Evolutionary conservation across 176 grass and related monocot genomes (phyloP).

Genomic region (Phoenix dactylifera): DNA sequence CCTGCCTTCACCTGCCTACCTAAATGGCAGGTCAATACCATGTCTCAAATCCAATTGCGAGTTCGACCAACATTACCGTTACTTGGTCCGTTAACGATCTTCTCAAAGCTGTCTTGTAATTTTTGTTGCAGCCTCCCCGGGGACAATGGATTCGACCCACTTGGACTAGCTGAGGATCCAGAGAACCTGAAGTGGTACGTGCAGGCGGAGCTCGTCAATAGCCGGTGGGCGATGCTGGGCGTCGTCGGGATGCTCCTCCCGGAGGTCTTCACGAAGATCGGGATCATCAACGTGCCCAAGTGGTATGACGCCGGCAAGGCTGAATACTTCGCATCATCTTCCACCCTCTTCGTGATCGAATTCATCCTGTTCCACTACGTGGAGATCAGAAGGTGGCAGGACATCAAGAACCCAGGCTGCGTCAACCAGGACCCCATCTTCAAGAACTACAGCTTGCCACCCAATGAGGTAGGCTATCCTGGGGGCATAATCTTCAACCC

Average conservation of each 20-base stretch:
- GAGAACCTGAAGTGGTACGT: slow-evolving; percentile 85
- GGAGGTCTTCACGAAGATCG: slow-evolving; percentile 65
- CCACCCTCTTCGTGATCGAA: slow-evolving; percentile 71
- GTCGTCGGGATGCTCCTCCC: slow-evolving; percentile 82
- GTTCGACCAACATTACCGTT: not conserved
- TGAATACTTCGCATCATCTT: slow-evolving; percentile 72
- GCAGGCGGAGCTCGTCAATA: slow-evolving; percentile 79
- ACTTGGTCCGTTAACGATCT: not conserved
- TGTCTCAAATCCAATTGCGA: not conserved
- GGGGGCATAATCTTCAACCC: slow-evolving; percentile 71
- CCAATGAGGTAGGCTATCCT: slow-evolving; percentile 47
- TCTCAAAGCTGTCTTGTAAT: too few relatives aligned
- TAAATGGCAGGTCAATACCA: slow-evolving; percentile 48
- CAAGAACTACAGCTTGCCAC: slow-evolving; percentile 71
- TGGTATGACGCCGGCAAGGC: slow-evolving; percentile 88
- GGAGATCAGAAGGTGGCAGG: slow-evolving; percentile 80
- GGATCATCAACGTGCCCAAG: slow-evolving; percentile 49
- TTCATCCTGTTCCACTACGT: slow-evolving; percentile 88
- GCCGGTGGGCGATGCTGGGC: slow-evolving; percentile 89
- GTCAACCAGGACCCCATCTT: slow-evolving; percentile 88
- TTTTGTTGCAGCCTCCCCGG: slow-evolving; percentile 29
- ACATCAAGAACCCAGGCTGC: slow-evolving; percentile 72
- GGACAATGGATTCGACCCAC: slow-evolving; percentile 75
- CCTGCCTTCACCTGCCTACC: slow-evolving; percentile 57
- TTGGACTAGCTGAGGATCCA: slow-evolving; percentile 73